Evolutionary conservation across 2,329 filamentous ascomycete species (phyloP).

Genomic region (Claviceps arundinis): DNA sequence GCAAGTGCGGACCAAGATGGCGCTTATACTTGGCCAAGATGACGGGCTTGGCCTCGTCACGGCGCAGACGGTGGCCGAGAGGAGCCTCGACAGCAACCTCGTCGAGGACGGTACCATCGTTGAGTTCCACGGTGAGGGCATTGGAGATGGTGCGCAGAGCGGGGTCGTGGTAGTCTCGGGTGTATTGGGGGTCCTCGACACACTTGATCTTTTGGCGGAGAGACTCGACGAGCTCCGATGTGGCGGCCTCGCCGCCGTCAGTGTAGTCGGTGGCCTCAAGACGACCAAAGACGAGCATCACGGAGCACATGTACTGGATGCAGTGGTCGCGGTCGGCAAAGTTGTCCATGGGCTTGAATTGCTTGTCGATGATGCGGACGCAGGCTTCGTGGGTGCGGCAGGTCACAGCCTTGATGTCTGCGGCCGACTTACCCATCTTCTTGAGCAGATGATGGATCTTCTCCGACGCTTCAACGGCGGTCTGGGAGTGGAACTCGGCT

Average conservation of each 20-base stretch:
- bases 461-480: conserved; percentile 87
- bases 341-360: conserved; percentile 99
- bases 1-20: conserved; percentile 75
- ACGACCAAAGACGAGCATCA: conserved; percentile 91
- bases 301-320: conserved; percentile 97
- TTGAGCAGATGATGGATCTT: conserved; percentile 76
- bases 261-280: conserved; percentile 89
- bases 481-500: conserved; percentile 97
- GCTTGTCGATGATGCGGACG: conserved; percentile 98
- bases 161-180: conserved; percentile 89
- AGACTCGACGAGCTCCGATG: conserved; percentile 76
- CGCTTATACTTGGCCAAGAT: conserved; percentile 93
- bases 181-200: conserved; percentile 92
- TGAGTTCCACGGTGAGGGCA: conserved; percentile 84
- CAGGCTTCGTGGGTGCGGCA: conserved; percentile 98
- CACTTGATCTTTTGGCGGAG: conserved; percentile 90
- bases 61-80: conserved; percentile 76
- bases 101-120: conserved; percentile 82
- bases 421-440: conserved; percentile 74
- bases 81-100: conserved; percentile 91
- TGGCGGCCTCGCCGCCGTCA: conserved; percentile 84
- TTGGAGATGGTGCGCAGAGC: conserved; percentile 92
- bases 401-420: conserved; percentile 83
- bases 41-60: conserved; percentile 95
- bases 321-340: conserved; percentile 99